Conservation (phyloP, 768 basidiomycete genomes). For the Amanita rubescens region DNA sequence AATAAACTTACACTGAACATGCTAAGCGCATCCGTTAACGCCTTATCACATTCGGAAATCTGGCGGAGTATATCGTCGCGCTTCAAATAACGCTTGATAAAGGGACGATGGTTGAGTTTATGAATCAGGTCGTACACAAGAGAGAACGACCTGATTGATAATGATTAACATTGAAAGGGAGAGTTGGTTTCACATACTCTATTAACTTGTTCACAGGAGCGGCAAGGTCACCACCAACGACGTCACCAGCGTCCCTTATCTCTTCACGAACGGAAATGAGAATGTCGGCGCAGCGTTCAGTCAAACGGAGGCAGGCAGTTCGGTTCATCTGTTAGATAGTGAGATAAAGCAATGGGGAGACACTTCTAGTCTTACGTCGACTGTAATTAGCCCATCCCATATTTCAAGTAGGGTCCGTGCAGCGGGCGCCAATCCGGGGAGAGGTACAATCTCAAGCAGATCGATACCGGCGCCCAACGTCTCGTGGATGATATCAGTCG, state of each 20-base stretch:
- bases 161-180: constrained; percentile 4
- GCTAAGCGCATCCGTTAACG: constrained; percentile 27
- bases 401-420: constrained; percentile 42
- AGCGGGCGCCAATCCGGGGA: constrained; percentile 44
- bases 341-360: background rate
- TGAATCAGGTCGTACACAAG: constrained; percentile 34
- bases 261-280: constrained; percentile 49
- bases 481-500: constrained; percentile 30
- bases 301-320: constrained; percentile 48
- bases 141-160: constrained; percentile 21
- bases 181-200: constrained; percentile 22
- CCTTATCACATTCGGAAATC: constrained; percentile 15
- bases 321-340: constrained; percentile 39
- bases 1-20: constrained; percentile 39
- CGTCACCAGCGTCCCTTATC: constrained; percentile 35
- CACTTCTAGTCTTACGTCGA: constrained; percentile 39
- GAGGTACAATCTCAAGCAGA: constrained; percentile 37
- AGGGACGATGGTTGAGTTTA: constrained; percentile 44
- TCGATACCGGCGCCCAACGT: constrained; percentile 26
- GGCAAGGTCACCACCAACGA: constrained; percentile 34
- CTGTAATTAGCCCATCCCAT: constrained; percentile 46
- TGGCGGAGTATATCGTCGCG: constrained; percentile 48
- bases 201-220: constrained; percentile 40
- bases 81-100: constrained; percentile 57
- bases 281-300: constrained; percentile 53